Evolutionary conservation across 73 alveolate species (phyloP), one percentile per base, ranked within the genome.

Genomic region (Uronychia binucleata): DNA sequence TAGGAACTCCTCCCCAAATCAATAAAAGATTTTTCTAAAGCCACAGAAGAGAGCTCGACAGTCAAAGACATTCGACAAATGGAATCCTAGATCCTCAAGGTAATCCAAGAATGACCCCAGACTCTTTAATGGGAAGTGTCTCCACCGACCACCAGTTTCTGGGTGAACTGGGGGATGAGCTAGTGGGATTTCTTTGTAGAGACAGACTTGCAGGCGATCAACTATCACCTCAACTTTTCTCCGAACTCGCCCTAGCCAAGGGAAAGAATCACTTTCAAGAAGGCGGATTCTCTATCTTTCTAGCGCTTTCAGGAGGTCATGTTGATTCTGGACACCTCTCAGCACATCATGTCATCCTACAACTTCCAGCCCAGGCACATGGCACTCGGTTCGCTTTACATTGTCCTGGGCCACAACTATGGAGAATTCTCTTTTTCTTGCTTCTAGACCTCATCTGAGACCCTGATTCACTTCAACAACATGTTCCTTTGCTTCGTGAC

Each of bases 11-110:
- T 46, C n/a, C n/a, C 67, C 19, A 46, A 46, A 46, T 46, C 67
- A 46, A 46, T 46, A 5, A 46, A 67, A 0, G 90, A 88, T 31
- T 94, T 94, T 85, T 89, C 93, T 1, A 74, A 81, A 59, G 90
- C 95, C n/a, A 93, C 98, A 33, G 96, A 91, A 78, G 88, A 78
- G 34, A 96, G 96, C 0, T 94, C 82, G 82, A 77, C 90, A 13
- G 58, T 59, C 0, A 79, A 82, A 28, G 81, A 94, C 58, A 91
- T 94, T n/a, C 80, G 91, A 1, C 85, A 58, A n/a, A 91, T 88
- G 95, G 98, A 94, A 82, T 59, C 84, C 27, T 75, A 81, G 0
- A 80, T 91, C 34, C 30, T 91, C 87, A 86, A 74, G 57, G 89
- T 87, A 81, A 46, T 46, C 67, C 5, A 46, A 46, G 58, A 1